Conservation (phyloP, 1,284 basidiomycete genomes). For the Polyporus tsugae region DNA sequence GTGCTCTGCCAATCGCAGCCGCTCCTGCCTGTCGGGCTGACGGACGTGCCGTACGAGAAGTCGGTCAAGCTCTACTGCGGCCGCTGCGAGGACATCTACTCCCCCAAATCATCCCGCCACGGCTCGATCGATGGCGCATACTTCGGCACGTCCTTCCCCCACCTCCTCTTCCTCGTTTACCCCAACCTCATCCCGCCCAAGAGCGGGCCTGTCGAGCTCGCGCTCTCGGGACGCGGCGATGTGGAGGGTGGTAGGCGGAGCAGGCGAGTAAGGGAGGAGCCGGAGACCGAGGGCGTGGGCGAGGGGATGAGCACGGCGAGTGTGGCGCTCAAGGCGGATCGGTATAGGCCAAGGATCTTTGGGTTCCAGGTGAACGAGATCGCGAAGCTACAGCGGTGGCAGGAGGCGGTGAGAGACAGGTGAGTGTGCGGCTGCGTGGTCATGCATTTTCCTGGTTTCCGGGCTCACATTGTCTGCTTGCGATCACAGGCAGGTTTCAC, state of each 20-base stretch:
- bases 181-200: slow-evolving; percentile 91
- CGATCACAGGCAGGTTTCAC: slow-evolving; percentile 53
- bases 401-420: slow-evolving; percentile 88
- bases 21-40: slow-evolving; percentile 93
- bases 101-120: slow-evolving; percentile 93
- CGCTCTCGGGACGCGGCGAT: slow-evolving; percentile 34
- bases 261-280: slow-evolving; percentile 58
- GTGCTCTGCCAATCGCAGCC: slow-evolving; percentile 93
- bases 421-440: slow-evolving; percentile 38
- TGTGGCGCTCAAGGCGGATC: slow-evolving; percentile 87
- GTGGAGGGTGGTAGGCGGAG: slow-evolving; percentile 39
- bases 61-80: slow-evolving; percentile 97
- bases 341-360: slow-evolving; percentile 91
- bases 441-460: background rate
- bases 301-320: slow-evolving; percentile 77
- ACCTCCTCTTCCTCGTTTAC: slow-evolving; percentile 95
- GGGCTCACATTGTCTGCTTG: slow-evolving; percentile 1
- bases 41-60: slow-evolving; percentile 94
- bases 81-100: slow-evolving; percentile 96
- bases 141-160: slow-evolving; percentile 96
- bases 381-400: slow-evolving; percentile 93
- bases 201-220: slow-evolving; percentile 65
- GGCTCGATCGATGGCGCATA: slow-evolving; percentile 97
- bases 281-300: slow-evolving; percentile 61
- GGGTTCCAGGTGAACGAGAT: slow-evolving; percentile 94